Conservation (phyloP, 371 early-diverging fungal genomes). For the Zopfochytrium polystomum region DNA sequence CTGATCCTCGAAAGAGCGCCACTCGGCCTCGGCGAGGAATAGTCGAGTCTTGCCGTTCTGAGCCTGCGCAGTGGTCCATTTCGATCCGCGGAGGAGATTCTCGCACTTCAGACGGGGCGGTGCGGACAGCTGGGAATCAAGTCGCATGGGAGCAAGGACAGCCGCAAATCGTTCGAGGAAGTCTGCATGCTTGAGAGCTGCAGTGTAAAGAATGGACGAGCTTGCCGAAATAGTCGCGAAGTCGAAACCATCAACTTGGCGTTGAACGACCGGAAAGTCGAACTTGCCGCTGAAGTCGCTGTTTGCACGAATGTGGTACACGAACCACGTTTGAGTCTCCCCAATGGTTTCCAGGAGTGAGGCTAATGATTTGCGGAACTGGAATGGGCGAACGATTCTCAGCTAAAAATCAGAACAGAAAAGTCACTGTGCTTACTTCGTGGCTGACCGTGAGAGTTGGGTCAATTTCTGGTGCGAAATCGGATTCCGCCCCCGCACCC, state of each 20-base stretch:
- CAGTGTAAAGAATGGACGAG: constrained; percentile 57
- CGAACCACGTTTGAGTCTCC: constrained; percentile 82
- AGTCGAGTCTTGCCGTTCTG: constrained; percentile 65
- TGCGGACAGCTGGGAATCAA: constrained; percentile 16
- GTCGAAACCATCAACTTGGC: constrained; percentile 57
- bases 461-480: constrained; percentile 51
- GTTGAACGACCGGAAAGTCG: constrained; percentile 56
- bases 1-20: constrained; percentile 68
- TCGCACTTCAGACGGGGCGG: constrained; percentile 47
- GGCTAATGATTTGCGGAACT: constrained; percentile 71
- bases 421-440: no score
- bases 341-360: constrained; percentile 75
- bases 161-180: constrained; percentile 68
- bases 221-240: constrained; percentile 51
- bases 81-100: constrained; percentile 53
- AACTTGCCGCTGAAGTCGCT: constrained; percentile 55
- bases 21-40: constrained; percentile 68
- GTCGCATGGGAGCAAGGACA: constrained; percentile 13
- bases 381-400: background rate
- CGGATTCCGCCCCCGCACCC: constrained; percentile 21
- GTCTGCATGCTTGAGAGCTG: constrained; percentile 58
- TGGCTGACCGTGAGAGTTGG: constrained; percentile 43
- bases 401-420: background rate
- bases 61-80: constrained; percentile 67
- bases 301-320: constrained; percentile 78